phyloP scores from a whole-genome alignment of 768 basidiomycete genomes.

The Suillus paluster region DNA sequence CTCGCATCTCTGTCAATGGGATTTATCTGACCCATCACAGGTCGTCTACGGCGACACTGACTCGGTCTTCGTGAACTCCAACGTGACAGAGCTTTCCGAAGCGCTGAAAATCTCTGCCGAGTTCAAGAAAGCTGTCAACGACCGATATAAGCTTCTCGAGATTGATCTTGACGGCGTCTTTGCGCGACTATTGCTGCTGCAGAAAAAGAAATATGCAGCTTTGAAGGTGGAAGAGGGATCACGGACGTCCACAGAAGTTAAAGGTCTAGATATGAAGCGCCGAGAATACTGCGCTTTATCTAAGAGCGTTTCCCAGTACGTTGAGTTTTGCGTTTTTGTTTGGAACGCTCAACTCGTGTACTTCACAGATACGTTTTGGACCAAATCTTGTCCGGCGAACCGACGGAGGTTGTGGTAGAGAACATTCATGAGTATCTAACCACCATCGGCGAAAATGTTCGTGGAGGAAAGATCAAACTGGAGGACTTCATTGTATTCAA shows the following conservation, averaged over 20 bases:
- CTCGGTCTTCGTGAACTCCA: constrained; percentile 98
- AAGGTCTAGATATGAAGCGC: constrained; percentile 99
- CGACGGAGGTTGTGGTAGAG: constrained; percentile 87
- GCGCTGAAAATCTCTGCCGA: constrained; percentile 90
- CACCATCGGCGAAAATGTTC: constrained; percentile 76
- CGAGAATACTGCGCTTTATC: constrained; percentile 93
- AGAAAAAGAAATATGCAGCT: constrained; percentile 99
- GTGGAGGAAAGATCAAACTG: constrained; percentile 75
- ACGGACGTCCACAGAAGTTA: constrained; percentile 83
- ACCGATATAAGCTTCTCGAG: constrained; percentile 92
- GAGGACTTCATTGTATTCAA: constrained; percentile 97
- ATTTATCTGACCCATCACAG: constrained; percentile 42
- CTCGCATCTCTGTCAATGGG: neutral
- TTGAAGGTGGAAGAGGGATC: constrained; percentile 89
- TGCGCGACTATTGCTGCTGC: constrained; percentile 86
- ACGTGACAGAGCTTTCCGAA: constrained; percentile 84
- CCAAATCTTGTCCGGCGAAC: constrained; percentile 88
- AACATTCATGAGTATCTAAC: constrained; percentile 92
- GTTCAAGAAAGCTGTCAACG: constrained; percentile 97
- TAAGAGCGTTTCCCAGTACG: constrained; percentile 91
- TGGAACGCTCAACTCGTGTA: neutral
- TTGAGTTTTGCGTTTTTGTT: constrained; percentile 10
- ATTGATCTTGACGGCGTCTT: constrained; percentile 97
- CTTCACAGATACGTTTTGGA: constrained; percentile 81
- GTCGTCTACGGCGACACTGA: constrained; percentile 99